These are phyloP conservation scores for Seminavis robusta DNA, from an alignment of 108 stramenopile genomes.

Conservation along the genomic window DNA sequence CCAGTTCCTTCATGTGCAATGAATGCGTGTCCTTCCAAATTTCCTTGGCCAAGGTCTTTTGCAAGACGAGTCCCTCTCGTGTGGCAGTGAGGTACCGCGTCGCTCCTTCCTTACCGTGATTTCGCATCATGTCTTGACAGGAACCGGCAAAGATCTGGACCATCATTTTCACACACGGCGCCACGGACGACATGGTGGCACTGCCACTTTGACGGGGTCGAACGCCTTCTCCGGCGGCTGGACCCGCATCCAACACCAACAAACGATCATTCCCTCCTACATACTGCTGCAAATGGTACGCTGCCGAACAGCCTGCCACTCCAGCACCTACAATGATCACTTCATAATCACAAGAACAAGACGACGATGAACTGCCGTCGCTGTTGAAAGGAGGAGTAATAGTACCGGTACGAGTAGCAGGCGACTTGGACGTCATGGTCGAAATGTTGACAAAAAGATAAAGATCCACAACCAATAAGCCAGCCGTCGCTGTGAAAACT, in stretches of 20 bases:
- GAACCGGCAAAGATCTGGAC: conserved; percentile 22
- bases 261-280: background rate
- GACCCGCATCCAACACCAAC: conserved; percentile 30
- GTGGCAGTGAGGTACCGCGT: conserved; percentile 25
- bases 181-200: conserved; percentile 20
- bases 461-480: too few species aligned
- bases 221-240: conserved; percentile 20
- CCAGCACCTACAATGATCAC: conserved; percentile 27
- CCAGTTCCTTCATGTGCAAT: conserved; percentile 20
- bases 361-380: too few species aligned
- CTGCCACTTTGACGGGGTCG: conserved; percentile 21
- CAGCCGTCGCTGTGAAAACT: too few species aligned
- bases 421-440: too few species aligned
- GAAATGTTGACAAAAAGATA: too few species aligned
- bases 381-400: too few species aligned
- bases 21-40: conserved; percentile 2
- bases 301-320: conserved; percentile 18
- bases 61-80: conserved; percentile 26
- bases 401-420: too few species aligned
- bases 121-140: conserved; percentile 17
- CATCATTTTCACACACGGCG: conserved; percentile 40
- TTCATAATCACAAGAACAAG: too few species aligned
- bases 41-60: conserved; percentile 25
- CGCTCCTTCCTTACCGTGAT: conserved; percentile 33
- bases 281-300: conserved; percentile 21